Evolutionary conservation across 768 basidiomycete species (phyloP), one percentile per base, ranked within the genome.

Genomic region (Panaeolus cyanescens): DNA sequence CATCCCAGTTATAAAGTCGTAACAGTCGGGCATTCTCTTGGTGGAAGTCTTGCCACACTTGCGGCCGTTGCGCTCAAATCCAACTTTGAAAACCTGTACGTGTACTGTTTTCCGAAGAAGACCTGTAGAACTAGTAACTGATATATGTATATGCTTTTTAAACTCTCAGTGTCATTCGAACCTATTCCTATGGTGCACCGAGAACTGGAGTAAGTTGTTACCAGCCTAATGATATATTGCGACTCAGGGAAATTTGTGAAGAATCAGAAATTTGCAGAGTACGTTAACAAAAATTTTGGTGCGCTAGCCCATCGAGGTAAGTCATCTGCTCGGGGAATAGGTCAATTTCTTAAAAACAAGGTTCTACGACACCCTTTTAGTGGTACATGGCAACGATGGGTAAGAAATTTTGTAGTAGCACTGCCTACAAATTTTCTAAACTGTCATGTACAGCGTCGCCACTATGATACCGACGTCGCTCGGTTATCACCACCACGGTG

Each of bases 401-500:
- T 80, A 64, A 36, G 69, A 55, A 40, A 39, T 5, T 17, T 39
- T 9, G 3, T 17, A 15, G 5, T 15, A 31, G 12, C 5, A 13
- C 20, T 32, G 7, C 30, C 20, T 19, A 9, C 54, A 34, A 55
- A 6, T n/a, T 55, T 10, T 42, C 7, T 22, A 19, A 32, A 22
- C 28, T 32, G 10, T 19, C 59, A 39, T 39, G 17, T 15, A 1
- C 59, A 84, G 84, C 5, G 83, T 84, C 9, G 82, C 83, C 1
- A 85, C 83, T 0, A 76, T 84, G 54, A 81, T 85, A 31, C 80
- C 83, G 0, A 77, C 64, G 3, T 66, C 65, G 2, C 62, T 85
- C 8, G 84, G 84, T 5, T 86, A 85, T 68, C 79, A 77, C 58
- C 85, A 86, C 59, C 83, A 85, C 60, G 84, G 84, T 80, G 57